Conservation (phyloP, 1,284 basidiomycete genomes). For the Moesziomyces sp. region DNA sequence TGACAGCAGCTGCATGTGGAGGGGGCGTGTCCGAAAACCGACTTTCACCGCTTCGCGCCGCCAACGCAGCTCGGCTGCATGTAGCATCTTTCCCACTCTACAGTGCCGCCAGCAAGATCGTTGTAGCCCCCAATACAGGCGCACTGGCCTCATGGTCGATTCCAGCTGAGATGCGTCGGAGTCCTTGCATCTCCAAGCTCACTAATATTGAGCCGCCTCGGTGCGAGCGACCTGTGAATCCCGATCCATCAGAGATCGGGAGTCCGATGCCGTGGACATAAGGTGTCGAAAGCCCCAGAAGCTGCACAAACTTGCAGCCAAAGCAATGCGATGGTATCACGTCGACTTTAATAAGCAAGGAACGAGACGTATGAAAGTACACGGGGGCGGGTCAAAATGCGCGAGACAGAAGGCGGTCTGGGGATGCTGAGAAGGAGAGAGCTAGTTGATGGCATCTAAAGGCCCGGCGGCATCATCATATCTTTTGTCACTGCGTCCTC, state of each 20-base stretch:
- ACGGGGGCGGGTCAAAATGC: slow-evolving; percentile 3
- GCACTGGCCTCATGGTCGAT: too few species aligned
- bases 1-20: slow-evolving; percentile 7
- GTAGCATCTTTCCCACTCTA: too few species aligned
- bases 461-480: slow-evolving; percentile 60
- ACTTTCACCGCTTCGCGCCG: too few species aligned
- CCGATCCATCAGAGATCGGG: too few species aligned
- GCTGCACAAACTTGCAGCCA: neutral
- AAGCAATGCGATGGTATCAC: slow-evolving; percentile 12
- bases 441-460: slow-evolving; percentile 10
- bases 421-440: neutral
- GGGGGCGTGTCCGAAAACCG: neutral
- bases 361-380: slow-evolving; percentile 27
- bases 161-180: too few species aligned
- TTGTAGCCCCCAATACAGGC: too few species aligned
- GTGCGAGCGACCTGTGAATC: too few species aligned
- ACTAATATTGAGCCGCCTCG: too few species aligned
- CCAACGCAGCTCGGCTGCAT: too few species aligned
- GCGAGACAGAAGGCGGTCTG: neutral
- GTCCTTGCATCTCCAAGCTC: too few species aligned
- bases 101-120: too few species aligned
- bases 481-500: slow-evolving; percentile 50
- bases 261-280: too few species aligned
- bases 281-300: neutral
- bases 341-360: slow-evolving; percentile 15